Percentiles rank a stretch among this genome's conserved stretches.
These are phyloP conservation scores for Suillus tomentosus DNA, from an alignment of 768 basidiomycete species.

Conservation along the genomic window DNA sequence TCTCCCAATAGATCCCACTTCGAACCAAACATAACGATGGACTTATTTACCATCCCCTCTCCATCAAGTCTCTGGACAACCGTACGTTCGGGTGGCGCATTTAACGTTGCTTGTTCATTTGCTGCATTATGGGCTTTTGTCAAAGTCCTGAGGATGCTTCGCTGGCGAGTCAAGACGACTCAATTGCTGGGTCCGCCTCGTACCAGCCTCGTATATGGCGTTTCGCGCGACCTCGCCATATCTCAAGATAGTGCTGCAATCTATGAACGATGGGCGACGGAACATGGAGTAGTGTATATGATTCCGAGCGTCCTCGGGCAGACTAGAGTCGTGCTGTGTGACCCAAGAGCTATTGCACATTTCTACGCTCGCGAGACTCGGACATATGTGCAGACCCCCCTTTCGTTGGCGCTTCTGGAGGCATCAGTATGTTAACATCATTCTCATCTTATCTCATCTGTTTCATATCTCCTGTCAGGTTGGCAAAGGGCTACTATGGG, in stretches of 20 bases:
- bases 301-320: slow-evolving; percentile 20
- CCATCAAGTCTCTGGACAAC: background rate
- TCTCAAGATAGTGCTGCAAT: slow-evolving; percentile 10
- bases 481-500: slow-evolving; percentile 36
- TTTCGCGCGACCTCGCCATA: slow-evolving; percentile 11
- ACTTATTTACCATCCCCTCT: background rate
- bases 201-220: slow-evolving; percentile 21
- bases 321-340: slow-evolving; percentile 29
- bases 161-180: slow-evolving; percentile 15
- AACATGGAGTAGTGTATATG: slow-evolving; percentile 22
- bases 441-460: background rate
- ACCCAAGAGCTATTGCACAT: slow-evolving; percentile 52
- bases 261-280: slow-evolving; percentile 26
- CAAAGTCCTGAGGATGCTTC: background rate
- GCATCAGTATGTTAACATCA: slow-evolving; percentile 6
- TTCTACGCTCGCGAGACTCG: slow-evolving; percentile 36
- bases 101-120: background rate
- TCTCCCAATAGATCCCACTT: background rate
- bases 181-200: slow-evolving; percentile 22
- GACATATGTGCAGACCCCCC: slow-evolving; percentile 44
- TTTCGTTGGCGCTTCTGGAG: slow-evolving; percentile 36
- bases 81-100: background rate
- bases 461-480: slow-evolving; percentile 6
- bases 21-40: background rate
- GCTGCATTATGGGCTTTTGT: background rate